Percentiles rank a stretch among this genome's conserved stretches.
Evolutionary conservation across 257 asterid species (phyloP).

Genomic region (Asclepias syriaca): DNA sequence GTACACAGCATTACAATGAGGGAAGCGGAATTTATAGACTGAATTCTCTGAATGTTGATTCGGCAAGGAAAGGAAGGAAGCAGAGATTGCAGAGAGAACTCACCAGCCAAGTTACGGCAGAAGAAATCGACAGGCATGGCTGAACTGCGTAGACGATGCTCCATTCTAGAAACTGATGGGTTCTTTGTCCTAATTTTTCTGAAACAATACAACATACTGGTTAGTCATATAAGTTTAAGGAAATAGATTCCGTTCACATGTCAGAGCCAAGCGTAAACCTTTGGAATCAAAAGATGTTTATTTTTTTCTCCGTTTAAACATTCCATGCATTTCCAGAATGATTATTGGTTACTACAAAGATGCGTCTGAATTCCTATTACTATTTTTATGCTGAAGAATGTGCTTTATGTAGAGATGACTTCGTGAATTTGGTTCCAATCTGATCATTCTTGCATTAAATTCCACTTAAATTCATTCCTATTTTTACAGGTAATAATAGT

Average conservation of each 20-base stretch:
- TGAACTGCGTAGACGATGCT: not conserved
- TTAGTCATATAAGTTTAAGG: not conserved
- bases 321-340: not conserved
- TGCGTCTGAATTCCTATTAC: not conserved
- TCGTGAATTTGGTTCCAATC: not conserved
- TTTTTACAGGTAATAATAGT: not conserved
- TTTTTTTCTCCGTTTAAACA: not conserved
- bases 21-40: not conserved
- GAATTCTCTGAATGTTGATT: not conserved
- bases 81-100: not conserved
- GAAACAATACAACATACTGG: not conserved
- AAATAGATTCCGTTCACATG: not conserved
- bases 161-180: not conserved
- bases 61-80: not conserved
- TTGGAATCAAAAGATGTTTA: not conserved
- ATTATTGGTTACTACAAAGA: no score
- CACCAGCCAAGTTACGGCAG: constrained; percentile 1
- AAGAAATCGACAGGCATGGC: not conserved
- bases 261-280: not conserved
- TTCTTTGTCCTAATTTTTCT: not conserved
- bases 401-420: not conserved
- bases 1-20: not conserved
- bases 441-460: not conserved
- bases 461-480: not conserved
- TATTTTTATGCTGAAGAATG: not conserved